These are phyloP conservation scores for Pyrenophora graminea DNA, from an alignment of 2,329 filamentous ascomycete genomes.

Conservation along the genomic window DNA sequence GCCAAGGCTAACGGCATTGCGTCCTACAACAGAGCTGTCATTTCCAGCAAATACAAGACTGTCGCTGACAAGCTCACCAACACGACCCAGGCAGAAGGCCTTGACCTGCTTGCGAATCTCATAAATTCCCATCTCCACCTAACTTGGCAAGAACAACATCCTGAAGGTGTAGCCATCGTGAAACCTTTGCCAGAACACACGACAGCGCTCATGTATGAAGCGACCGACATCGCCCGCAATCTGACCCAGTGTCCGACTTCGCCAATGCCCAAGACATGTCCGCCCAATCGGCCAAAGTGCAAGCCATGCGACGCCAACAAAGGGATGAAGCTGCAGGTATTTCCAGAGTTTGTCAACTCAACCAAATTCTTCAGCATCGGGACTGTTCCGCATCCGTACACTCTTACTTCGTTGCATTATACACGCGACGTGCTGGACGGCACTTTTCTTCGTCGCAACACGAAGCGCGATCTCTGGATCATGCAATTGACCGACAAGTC, in stretches of 20 bases:
- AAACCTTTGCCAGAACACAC: slow-evolving; percentile 79
- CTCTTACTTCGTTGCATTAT: slow-evolving; percentile 69
- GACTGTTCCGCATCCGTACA: slow-evolving; percentile 90
- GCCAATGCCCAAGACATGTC: slow-evolving; percentile 76
- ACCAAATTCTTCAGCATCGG: slow-evolving; percentile 79
- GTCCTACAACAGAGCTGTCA: slow-evolving; percentile 69
- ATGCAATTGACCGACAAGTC: slow-evolving; percentile 70
- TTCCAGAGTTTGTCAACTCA: slow-evolving; percentile 70
- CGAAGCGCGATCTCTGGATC: slow-evolving; percentile 80
- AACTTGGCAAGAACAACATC: slow-evolving; percentile 80
- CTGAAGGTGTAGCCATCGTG: slow-evolving; percentile 75
- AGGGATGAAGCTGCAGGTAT: slow-evolving; percentile 69
- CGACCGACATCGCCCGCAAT: slow-evolving; percentile 72
- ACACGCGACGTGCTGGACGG: slow-evolving; percentile 52
- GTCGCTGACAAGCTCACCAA: slow-evolving; percentile 66
- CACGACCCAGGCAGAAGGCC: slow-evolving; percentile 60
- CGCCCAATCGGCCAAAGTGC: slow-evolving; percentile 78
- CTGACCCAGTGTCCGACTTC: slow-evolving; percentile 75
- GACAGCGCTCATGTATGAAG: slow-evolving; percentile 70
- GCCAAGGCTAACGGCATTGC: slow-evolving; percentile 70
- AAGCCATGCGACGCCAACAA: slow-evolving; percentile 68
- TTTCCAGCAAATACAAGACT: slow-evolving; percentile 67
- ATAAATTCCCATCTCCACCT: slow-evolving; percentile 85
- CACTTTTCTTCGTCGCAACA: slow-evolving; percentile 58
- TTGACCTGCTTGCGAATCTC: slow-evolving; percentile 70